These are phyloP conservation scores for Curvularia eragrostidis DNA, from an alignment of 2,329 filamentous ascomycete species.

Conservation along the genomic window DNA sequence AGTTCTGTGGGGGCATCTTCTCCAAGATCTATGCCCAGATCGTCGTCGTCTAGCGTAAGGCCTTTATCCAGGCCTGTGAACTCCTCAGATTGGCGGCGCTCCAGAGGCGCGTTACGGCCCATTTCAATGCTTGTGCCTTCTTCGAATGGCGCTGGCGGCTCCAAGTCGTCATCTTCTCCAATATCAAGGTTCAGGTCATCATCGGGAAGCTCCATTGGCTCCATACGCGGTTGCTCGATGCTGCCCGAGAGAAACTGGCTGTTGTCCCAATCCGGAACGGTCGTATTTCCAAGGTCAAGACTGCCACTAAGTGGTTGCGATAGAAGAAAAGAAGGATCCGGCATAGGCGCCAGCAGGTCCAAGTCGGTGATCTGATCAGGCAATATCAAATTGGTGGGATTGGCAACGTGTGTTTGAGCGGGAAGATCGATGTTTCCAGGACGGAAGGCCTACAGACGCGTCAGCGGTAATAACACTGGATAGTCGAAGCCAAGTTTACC, in stretches of 20 bases:
- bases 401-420: slow-evolving; percentile 74
- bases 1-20: slow-evolving; percentile 41
- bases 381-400: slow-evolving; percentile 84
- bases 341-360: slow-evolving; percentile 78
- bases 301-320: slow-evolving; percentile 67
- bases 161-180: slow-evolving; percentile 55
- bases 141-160: slow-evolving; percentile 32
- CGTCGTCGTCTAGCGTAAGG: slow-evolving; percentile 61
- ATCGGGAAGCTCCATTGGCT: slow-evolving; percentile 48
- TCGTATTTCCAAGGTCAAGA: slow-evolving; percentile 50
- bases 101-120: slow-evolving; percentile 81
- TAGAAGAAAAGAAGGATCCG: slow-evolving; percentile 84
- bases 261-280: slow-evolving; percentile 62
- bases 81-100: slow-evolving; percentile 50
- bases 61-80: slow-evolving; percentile 58
- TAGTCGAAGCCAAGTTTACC: slow-evolving; percentile 60
- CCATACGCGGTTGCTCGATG: slow-evolving; percentile 60
- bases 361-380: slow-evolving; percentile 93
- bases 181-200: slow-evolving; percentile 70
- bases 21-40: slow-evolving; percentile 54
- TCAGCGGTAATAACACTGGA: slow-evolving; percentile 22
- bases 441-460: slow-evolving; percentile 73
- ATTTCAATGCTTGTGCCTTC: slow-evolving; percentile 75
- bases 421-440: slow-evolving; percentile 96
- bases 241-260: slow-evolving; percentile 82